Base-by-base conservation (phyloP, 2,329 filamentous ascomycete genomes). In the Fusarium sp. region DNA sequence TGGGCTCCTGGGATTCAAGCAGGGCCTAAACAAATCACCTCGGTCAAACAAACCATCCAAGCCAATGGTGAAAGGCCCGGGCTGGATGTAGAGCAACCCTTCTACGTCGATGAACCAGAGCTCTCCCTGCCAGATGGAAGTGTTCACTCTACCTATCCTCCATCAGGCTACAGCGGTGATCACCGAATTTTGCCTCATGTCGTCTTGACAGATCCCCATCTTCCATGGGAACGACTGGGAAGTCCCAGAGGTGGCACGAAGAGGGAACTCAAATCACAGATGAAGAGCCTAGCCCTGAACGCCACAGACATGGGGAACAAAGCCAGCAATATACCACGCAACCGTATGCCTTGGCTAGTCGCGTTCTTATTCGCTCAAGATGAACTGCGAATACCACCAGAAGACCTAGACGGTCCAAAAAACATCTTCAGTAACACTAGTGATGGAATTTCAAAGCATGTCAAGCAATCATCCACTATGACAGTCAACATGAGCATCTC, bases 181-280 rank as follows among this genome's bases (percentile, higher is more conserved):
- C 58, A 56, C 6, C 36, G 71, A 1, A 76, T 80, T 2, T 65
- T 85, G 5, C 84, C 83, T 2, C 83, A 85, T 65, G 66, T 85
- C 0, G 80, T 85, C 6, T 73, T 85, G 21, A 81, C 67, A 2
- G 81, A 84, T 60, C 79, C 82, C 0, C 76, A 79, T 55, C 62
- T 84, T 2, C 83, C 83, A 0, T 85, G 84, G 84, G 80, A 82
- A 65, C 62, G 81, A 1, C 17, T 67, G 1, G 77, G 63, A 1
- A 78, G 71, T 19, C 57, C 57, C 1, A 63, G 36, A 2, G 42
- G n/a, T 13, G 52, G 52, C 44, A 44, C 4, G 15, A 53, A 44
- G 53, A 57, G 24, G 50, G 43, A 22, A 0, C 44, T 50, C 17
- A 49, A 49, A 1, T 1, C 43, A 0, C 24, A 56, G 19, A 56